Evolutionary conservation across 176 grass and related monocot genomes (phyloP), one percentile per base, ranked within the genome.

Genomic region (Hyparrhenia diplandra): DNA sequence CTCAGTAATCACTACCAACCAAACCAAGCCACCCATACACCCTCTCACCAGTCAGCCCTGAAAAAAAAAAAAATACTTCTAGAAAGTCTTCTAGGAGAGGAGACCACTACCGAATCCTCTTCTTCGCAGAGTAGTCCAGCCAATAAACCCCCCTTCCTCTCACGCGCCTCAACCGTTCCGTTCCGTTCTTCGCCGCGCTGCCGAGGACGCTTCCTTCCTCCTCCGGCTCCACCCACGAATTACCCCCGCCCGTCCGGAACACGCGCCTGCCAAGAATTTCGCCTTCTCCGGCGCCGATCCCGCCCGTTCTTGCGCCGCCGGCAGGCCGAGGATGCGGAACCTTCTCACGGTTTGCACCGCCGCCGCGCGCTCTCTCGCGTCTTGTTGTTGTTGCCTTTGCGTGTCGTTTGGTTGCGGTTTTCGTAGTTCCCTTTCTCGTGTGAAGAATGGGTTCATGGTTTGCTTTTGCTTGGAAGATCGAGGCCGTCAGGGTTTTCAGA

Each of bases 301-400:
- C 2, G 39, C 10, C 20, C 40, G 34, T 52, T 64, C 52, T 29
- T 5, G 27, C 41, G 10, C 27, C n/a, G 5, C 13, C 45, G 54
- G 62, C 65, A 17, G 40, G 8, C n/a, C n/a, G 34, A 75, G 32
- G 73, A 90, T 93, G 91, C 43, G 51, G 43, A 93, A 80, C 76
- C 91, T 93, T 25, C 85, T 93, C 28, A 75, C 78, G 85, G 91
- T 93, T 64, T 32, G 47, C 13, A 55, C 13, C 52, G 2, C 30
- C 24, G 12, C 55, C 24, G 12, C 55, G n/a, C 23, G 55, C 13
- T 24, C 55, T 18, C 30, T n/a, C n/a, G 11, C 12, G 20, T 68
- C 42, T 37, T 5, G 3, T n/a, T n/a, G n/a, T n/a, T n/a, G n/a
- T 4, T 8, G 37, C 7, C 64, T 23, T 62, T 12, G 9, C 40